Evolutionary conservation across 208 protist genomes (phyloP).

Genomic region (Leishmania braziliensis): DNA sequence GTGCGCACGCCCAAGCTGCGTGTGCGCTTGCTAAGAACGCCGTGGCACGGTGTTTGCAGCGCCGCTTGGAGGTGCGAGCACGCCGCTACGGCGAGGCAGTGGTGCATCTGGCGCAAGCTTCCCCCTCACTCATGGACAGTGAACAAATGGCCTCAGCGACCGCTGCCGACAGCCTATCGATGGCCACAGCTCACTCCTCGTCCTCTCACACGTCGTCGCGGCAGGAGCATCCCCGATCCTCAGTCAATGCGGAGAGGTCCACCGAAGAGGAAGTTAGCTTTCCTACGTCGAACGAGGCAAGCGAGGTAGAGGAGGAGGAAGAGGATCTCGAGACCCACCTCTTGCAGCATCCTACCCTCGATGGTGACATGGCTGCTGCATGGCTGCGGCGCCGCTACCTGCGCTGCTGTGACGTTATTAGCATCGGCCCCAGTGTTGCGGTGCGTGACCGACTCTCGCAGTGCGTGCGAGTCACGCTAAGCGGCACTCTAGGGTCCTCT

Average conservation of each 20-base stretch:
- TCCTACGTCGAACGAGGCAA: not conserved
- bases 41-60: slow-evolving; percentile 4
- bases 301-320: slow-evolving; percentile 15
- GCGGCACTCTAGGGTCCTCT: slow-evolving; percentile 3
- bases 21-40: slow-evolving; percentile 31
- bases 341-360: slow-evolving; percentile 3
- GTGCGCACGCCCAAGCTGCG: slow-evolving; percentile 26
- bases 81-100: slow-evolving; percentile 29
- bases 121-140: not conserved
- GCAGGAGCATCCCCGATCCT: too few species aligned
- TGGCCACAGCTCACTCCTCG: not conserved
- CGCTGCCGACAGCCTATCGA: too few species aligned
- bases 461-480: slow-evolving; percentile 5
- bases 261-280: not conserved
- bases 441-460: slow-evolving; percentile 21
- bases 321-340: slow-evolving; percentile 20
- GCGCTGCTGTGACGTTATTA: slow-evolving; percentile 35
- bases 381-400: slow-evolving; percentile 37
- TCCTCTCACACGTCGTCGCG: not conserved
- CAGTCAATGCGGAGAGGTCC: not conserved
- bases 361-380: slow-evolving; percentile 1
- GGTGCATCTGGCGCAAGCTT: slow-evolving; percentile 12
- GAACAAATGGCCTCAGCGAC: not conserved
- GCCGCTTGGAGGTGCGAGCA: slow-evolving; percentile 18
- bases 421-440: slow-evolving; percentile 1